phyloP scores from a whole-genome alignment of 2,329 filamentous ascomycete genomes.

The Teratosphaeria viscida region DNA sequence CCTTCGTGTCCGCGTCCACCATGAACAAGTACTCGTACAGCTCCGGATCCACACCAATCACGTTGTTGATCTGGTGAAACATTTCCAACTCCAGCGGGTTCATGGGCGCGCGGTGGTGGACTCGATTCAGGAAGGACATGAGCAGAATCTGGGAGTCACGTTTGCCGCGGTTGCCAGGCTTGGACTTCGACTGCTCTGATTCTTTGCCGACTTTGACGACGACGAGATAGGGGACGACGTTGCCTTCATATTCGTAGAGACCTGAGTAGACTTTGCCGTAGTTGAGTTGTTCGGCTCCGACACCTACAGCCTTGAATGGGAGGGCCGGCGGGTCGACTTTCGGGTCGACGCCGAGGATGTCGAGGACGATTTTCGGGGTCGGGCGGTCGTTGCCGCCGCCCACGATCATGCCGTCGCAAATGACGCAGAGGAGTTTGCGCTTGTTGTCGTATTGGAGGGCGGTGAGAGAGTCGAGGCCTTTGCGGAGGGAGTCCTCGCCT shows the following conservation, averaged over 20 bases:
- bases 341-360: conserved; percentile 92
- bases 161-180: conserved; percentile 96
- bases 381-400: conserved; percentile 92
- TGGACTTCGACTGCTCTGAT: conserved; percentile 79
- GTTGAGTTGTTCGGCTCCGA: conserved; percentile 85
- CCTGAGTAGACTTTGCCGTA: conserved; percentile 98
- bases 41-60: conserved; percentile 95
- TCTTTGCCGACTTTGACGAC: conserved; percentile 96
- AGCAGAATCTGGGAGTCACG: conserved; percentile 93
- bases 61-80: conserved; percentile 98
- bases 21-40: conserved; percentile 95
- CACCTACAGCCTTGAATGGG: conserved; percentile 85
- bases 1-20: conserved; percentile 95
- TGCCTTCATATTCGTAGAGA: conserved; percentile 93
- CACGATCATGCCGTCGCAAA: conserved; percentile 95
- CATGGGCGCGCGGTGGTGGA: conserved; percentile 91
- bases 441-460: conserved; percentile 97
- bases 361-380: conserved; percentile 93
- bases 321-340: conserved; percentile 92
- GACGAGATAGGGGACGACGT: conserved; percentile 92
- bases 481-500: conserved; percentile 86
- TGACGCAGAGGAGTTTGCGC: conserved; percentile 88
- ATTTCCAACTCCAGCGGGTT: conserved; percentile 92
- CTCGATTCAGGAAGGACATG: conserved; percentile 96
- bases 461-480: conserved; percentile 87